Evolutionary conservation across 2,329 filamentous ascomycete genomes (phyloP), one percentile per base, ranked within the genome.

Genomic region (Allantophomopsis cytisporea): DNA sequence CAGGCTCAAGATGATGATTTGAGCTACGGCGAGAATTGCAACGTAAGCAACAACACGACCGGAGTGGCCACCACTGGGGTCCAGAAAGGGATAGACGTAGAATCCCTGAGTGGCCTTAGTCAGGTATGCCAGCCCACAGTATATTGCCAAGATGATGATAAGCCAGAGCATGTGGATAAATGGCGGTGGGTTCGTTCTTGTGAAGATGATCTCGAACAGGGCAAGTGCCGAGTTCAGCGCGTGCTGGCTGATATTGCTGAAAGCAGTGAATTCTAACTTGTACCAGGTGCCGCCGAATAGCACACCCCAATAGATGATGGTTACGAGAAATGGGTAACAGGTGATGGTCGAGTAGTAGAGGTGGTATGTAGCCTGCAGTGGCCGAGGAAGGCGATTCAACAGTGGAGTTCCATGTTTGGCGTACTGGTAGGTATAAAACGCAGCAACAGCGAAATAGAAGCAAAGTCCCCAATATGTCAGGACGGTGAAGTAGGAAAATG

Each of bases 11-110:
- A 56, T 43, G 3, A 54, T 12, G 7, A 46, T 33, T 13, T 53
- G 53, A 7, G 36, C 51, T 4, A 41, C 43, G 7, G 50, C 49
- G 30, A 56, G 54, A 2, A 53, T 49, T 6, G 36, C 36, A 1
- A 39, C 42, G 16, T 47, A 45, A 0, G 42, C 42, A 5, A 45
- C 43, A 7, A 47, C 38, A 2, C 47, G 41, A 20, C 46, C 23
- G 37, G 46, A 46, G 20, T 41, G 30, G 11, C 47, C 48, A 10
- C 40, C 33, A 2, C 36, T 21, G 2, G 76, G 68, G 54, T 94
- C 69, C n/a, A 94, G 69, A 60, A 94, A 94, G 42, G 52, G 56
- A 61, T 94, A 94, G 0, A 81, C 70, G 57, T 88, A 93, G 55
- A 80, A 84, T 2, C 73, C 73, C 56, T 86, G 66, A 0, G 76